These are phyloP conservation scores for Colletotrichum brevisporum DNA, from an alignment of 2,329 filamentous ascomycete genomes.

Conservation along the genomic window DNA sequence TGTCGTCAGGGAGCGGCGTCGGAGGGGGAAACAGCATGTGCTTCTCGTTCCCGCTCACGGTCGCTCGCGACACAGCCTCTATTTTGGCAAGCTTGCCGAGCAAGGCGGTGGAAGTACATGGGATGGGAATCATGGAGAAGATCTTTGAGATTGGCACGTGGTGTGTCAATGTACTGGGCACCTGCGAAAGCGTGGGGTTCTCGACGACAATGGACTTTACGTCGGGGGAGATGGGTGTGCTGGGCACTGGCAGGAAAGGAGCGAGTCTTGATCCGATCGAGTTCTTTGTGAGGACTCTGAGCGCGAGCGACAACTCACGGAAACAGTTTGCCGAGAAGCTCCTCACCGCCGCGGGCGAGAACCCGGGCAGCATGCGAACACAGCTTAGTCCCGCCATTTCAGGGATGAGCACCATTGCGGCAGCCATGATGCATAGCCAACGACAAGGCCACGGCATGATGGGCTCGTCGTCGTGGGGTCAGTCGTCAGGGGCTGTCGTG, in stretches of 20 bases:
- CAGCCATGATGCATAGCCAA: constrained; percentile 28
- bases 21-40: constrained; percentile 61
- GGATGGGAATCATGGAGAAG: constrained; percentile 65
- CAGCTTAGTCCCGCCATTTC: constrained; percentile 50
- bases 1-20: constrained; percentile 12
- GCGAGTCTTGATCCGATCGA: constrained; percentile 57
- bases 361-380: constrained; percentile 54
- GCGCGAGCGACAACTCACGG: constrained; percentile 59
- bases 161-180: constrained; percentile 59
- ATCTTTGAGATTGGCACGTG: constrained; percentile 64
- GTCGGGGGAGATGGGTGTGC: constrained; percentile 49
- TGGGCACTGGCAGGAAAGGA: constrained; percentile 50
- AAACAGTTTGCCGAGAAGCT: constrained; percentile 59
- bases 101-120: constrained; percentile 60
- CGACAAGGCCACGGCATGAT: constrained; percentile 5
- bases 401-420: constrained; percentile 6
- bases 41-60: constrained; percentile 73
- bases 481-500: constrained; percentile 27
- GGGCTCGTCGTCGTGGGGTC: constrained; percentile 22
- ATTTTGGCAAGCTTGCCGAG: constrained; percentile 58
- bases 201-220: constrained; percentile 50
- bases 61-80: constrained; percentile 70
- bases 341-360: constrained; percentile 57
- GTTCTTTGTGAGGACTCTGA: constrained; percentile 60
- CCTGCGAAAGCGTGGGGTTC: constrained; percentile 49